Conservation (phyloP, 352 stramenopile species). For the Globisporangium cederbergense region DNA sequence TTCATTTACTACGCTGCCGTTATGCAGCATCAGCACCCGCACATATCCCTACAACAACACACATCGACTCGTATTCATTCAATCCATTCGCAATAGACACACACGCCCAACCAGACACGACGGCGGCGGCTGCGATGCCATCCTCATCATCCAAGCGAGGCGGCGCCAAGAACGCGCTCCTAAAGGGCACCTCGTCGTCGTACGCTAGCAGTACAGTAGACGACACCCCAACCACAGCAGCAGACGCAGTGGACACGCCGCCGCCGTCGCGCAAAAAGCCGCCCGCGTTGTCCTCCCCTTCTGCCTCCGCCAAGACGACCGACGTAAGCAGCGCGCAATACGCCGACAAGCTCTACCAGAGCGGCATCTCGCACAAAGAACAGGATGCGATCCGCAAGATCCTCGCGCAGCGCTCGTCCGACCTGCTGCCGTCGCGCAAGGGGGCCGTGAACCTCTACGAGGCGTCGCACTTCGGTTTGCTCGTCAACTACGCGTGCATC, state of each 20-base stretch:
- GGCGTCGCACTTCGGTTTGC: constrained; percentile 39
- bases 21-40: too few relatives aligned
- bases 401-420: constrained; percentile 31
- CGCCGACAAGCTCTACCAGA: constrained; percentile 12
- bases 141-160: constrained; percentile 1
- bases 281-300: neutral
- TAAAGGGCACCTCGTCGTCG: constrained; percentile 7
- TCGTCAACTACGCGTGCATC: constrained; percentile 72
- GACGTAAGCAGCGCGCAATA: constrained; percentile 1
- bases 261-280: constrained; percentile 5
- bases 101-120: neutral
- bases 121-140: neutral
- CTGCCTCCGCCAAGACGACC: neutral
- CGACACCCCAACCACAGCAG: neutral
- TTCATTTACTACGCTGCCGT: too few relatives aligned
- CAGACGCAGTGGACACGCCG: neutral
- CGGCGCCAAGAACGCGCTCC: constrained; percentile 2
- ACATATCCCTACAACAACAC: too few relatives aligned
- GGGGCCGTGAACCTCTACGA: constrained; percentile 38
- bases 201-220: neutral
- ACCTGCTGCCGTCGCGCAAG: constrained; percentile 38
- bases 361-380: constrained; percentile 12
- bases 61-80: neutral
- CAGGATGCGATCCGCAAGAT: constrained; percentile 34
- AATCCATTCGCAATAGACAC: neutral